A percentile compares a stretch with the other conserved stretches of the same genome.
Evolutionary conservation across 495 filamentous ascomycete genomes (phyloP).

Genomic region (Mycothermus thermophilus): DNA sequence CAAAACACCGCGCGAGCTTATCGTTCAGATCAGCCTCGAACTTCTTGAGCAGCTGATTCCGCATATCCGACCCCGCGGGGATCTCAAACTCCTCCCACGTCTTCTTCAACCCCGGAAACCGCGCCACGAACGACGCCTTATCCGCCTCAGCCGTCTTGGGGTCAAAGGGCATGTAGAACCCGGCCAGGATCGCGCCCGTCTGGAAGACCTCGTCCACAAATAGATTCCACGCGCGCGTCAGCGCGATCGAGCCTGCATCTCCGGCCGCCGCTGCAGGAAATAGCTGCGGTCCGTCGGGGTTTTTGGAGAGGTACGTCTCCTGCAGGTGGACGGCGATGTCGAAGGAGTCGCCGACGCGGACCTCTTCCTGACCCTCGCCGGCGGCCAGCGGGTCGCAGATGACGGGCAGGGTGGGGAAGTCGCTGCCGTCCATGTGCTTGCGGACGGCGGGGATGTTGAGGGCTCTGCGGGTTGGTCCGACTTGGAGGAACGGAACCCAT

Average conservation of each 20-base stretch:
- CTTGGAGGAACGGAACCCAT: slow-evolving; percentile 38
- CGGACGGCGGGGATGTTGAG: slow-evolving; percentile 35
- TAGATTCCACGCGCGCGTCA: slow-evolving; percentile 15
- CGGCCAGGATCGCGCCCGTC: slow-evolving; percentile 16
- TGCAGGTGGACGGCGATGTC: slow-evolving; percentile 48
- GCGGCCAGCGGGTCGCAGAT: slow-evolving; percentile 37
- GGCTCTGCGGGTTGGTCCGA: slow-evolving; percentile 29
- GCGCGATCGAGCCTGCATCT: slow-evolving; percentile 15
- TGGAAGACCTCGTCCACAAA: slow-evolving; percentile 11
- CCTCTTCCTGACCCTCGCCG: no score
- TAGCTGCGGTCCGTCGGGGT: slow-evolving; percentile 28
- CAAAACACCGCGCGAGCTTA: slow-evolving; percentile 34
- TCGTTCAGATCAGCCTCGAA: slow-evolving; percentile 28
- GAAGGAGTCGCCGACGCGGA: slow-evolving; percentile 45
- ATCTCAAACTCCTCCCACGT: slow-evolving; percentile 35
- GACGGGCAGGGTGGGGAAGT: slow-evolving; percentile 47
- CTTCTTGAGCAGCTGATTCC: slow-evolving; percentile 22
- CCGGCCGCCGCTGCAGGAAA: slow-evolving; percentile 14
- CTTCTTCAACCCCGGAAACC: slow-evolving; percentile 29
- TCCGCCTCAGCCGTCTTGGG: slow-evolving; percentile 25
- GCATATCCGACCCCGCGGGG: slow-evolving; percentile 26
- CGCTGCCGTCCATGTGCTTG: slow-evolving; percentile 41
- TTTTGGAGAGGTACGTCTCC: slow-evolving; percentile 29
- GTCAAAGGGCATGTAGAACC: slow-evolving; percentile 40
- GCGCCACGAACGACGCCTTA: slow-evolving; percentile 33